Conservation (phyloP, 2,329 filamentous ascomycete species). For the Apiospora kogelbergensis region DNA sequence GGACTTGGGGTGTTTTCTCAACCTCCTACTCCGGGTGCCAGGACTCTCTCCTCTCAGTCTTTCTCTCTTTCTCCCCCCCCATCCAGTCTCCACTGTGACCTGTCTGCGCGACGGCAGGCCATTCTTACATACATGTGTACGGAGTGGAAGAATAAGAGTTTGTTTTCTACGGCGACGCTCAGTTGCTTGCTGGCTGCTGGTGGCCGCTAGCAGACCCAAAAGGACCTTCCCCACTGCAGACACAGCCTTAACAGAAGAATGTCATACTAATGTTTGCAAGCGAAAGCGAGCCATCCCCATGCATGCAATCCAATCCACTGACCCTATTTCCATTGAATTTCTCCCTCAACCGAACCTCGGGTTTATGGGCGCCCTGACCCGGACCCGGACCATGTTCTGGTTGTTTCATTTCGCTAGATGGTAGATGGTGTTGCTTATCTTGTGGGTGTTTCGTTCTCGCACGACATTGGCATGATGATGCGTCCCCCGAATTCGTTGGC, state of each 20-base stretch:
- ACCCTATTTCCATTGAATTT: not conserved
- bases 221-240: not conserved
- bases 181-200: not conserved
- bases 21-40: not conserved
- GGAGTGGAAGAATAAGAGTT: too few species aligned
- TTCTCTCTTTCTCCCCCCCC: not conserved
- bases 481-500: not conserved
- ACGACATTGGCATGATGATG: not conserved
- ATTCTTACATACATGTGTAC: too few species aligned
- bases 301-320: not conserved
- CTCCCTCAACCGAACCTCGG: not conserved
- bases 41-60: not conserved
- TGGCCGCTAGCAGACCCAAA: not conserved
- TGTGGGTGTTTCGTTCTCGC: not conserved
- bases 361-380: not conserved
- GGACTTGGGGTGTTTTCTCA: not conserved
- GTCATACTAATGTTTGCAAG: not conserved
- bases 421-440: not conserved
- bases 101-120: too few species aligned
- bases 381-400: not conserved
- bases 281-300: not conserved
- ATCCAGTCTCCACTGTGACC: not conserved
- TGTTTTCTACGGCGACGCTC: not conserved
- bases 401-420: not conserved
- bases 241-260: slow-evolving; percentile 1